phyloP scores from a whole-genome alignment of 768 basidiomycete genomes.

The Trichaptum fuscoviolaceum region DNA sequence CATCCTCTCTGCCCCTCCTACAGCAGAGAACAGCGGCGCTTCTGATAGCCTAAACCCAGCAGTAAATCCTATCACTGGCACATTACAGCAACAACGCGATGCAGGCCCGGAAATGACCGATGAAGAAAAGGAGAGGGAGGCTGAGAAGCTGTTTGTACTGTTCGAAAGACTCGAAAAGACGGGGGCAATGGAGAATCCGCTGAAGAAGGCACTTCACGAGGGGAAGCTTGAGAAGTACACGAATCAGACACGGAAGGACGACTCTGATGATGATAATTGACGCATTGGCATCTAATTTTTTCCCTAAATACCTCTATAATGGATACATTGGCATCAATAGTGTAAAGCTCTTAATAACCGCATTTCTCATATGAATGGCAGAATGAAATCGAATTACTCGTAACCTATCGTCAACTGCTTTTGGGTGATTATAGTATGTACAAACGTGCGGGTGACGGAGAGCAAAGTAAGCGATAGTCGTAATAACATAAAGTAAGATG shows the following conservation, averaged over 20 bases:
- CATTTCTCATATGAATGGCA: not conserved
- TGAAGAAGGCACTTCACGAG: constrained; percentile 53
- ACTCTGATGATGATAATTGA: constrained; percentile 9
- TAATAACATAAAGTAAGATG: no score
- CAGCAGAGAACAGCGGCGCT: constrained; percentile 27
- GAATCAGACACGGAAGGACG: constrained; percentile 9
- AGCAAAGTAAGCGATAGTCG: not conserved
- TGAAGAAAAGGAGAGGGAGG: constrained; percentile 92
- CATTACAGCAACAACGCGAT: constrained; percentile 34
- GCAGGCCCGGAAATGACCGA: constrained; percentile 70
- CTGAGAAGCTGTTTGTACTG: constrained; percentile 85
- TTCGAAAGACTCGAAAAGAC: constrained; percentile 85
- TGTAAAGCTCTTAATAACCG: no score
- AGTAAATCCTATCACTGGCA: constrained; percentile 89
- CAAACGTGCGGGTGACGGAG: not conserved
- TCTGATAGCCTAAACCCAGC: constrained; percentile 29
- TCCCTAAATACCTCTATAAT: no score
- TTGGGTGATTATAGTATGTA: constrained; percentile 1
- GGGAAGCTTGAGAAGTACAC: constrained; percentile 24
- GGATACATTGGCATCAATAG: no score
- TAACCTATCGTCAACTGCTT: constrained; percentile 1
- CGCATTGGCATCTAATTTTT: constrained; percentile 4
- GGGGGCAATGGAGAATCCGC: constrained; percentile 52
- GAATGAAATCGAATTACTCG: not conserved
- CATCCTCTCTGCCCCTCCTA: constrained; percentile 55